Conservation (phyloP, 192 early-diverging fungal genomes). For the Entomortierella lignicola region DNA sequence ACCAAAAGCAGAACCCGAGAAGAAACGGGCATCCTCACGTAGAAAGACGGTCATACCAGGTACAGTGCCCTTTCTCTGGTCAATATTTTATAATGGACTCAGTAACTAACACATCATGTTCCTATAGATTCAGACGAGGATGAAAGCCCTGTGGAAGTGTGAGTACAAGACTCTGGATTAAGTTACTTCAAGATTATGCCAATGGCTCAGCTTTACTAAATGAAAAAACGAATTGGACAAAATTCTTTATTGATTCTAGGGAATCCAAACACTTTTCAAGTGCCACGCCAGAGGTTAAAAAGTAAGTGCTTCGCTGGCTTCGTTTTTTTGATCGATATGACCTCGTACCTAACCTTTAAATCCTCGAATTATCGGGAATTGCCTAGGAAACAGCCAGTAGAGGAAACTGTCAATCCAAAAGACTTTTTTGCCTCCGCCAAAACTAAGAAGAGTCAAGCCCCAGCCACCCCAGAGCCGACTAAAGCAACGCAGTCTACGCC, state of each 20-base stretch:
- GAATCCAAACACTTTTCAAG: conserved; percentile 42
- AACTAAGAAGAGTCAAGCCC: conserved; percentile 14
- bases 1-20: conserved; percentile 25
- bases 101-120: neutral
- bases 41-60: conserved; percentile 40
- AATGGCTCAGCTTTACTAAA: neutral
- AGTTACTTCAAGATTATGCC: neutral
- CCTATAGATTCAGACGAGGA: conserved; percentile 39
- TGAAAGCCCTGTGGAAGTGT: conserved; percentile 27
- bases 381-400: conserved; percentile 5
- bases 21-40: conserved; percentile 13
- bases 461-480: conserved; percentile 1
- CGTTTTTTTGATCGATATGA: neutral
- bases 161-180: neutral
- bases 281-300: conserved; percentile 3
- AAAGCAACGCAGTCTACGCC: neutral
- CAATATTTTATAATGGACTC: neutral
- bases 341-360: neutral
- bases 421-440: conserved; percentile 39
- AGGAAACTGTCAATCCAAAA: conserved; percentile 40
- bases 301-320: conserved; percentile 12
- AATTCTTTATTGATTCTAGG: conserved; percentile 6
- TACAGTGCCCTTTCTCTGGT: neutral
- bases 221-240: neutral
- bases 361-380: neutral